Evolutionary conservation across 176 grass and related monocot species (phyloP).

Genomic region (Aegilops umbellulata): DNA sequence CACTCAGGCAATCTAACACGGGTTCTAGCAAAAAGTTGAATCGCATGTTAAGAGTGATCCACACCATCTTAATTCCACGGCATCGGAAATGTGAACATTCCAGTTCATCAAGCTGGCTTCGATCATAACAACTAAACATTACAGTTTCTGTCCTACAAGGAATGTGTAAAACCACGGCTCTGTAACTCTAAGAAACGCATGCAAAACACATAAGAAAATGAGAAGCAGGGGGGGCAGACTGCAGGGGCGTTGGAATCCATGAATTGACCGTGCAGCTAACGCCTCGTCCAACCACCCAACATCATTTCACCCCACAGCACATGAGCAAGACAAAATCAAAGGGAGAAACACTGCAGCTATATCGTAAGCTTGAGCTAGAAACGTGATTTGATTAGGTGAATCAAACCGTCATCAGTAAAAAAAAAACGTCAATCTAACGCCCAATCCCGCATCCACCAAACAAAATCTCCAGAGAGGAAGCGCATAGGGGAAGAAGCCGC

Average conservation of each 20-base stretch:
- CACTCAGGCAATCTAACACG: background rate
- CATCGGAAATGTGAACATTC: background rate
- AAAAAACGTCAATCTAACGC: conserved; percentile 31
- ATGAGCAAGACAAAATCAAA: conserved; percentile 1
- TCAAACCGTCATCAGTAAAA: background rate
- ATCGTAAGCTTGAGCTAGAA: conserved; percentile 8
- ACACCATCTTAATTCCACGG: background rate
- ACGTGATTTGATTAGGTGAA: background rate
- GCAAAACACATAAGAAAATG: conserved; percentile 3
- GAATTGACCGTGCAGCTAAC: conserved; percentile 44
- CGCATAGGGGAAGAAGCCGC: background rate
- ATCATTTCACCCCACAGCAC: background rate
- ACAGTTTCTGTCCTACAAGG: background rate
- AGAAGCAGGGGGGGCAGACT: conserved; percentile 17
- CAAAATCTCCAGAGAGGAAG: conserved; percentile 26
- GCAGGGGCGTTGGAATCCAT: conserved; percentile 14
- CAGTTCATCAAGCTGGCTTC: background rate
- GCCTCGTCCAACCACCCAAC: conserved; percentile 19
- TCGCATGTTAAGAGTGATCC: conserved; percentile 1
- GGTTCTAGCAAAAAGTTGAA: conserved; percentile 14
- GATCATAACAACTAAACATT: background rate
- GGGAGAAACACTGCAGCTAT: background rate
- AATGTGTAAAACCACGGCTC: background rate
- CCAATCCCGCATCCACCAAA: conserved; percentile 25
- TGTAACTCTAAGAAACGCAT: background rate